Evolutionary conservation across 371 early-diverging fungal species (phyloP), one percentile per base, ranked within the genome.

Genomic region (Blastocladiella emersonii): DNA sequence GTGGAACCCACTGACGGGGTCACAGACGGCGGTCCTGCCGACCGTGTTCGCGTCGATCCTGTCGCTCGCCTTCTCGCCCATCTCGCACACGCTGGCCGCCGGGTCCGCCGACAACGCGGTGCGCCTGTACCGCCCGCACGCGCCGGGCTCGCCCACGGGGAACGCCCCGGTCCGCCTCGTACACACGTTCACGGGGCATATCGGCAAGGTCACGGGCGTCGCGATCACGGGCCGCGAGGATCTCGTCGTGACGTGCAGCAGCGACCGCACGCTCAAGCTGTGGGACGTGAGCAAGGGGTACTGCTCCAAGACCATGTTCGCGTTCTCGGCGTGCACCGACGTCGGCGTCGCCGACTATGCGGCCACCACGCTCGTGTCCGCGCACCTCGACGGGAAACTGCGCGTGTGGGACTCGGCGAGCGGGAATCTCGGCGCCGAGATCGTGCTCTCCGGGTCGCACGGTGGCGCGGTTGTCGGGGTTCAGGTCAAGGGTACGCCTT

Each of bases 201-300:
- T 17, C 17, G 59, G 59, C 15, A 59, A 59, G 36, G 59, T 59
- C 2, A 35, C 59, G 17, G 59, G 15, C 1, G 59, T 59, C 19
- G 43, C 37, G 3, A 25, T 59, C 37, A 19, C 37, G 59, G 41
- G 27, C 37, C 59, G 60, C 68, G 84, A 86, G 39, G 37, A 59
- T 37, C 72, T 82, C 41, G 67, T 95, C 34, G 91, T 85, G 13
- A 89, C 93, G 0, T 91, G 91, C 0, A 86, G 88, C 15, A 91
- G 90, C 1, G 97, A 96, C 68, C 82, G 84, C 61, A 85, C 86
- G 1, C 76, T 93, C 68, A 88, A 88, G 66, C 78, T 91, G 25
- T 96, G 93, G 93, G 97, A 96, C 73, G 63, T 90, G 34, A 25
- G 25, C 17, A 59, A 36, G 32, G 59, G 59, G 59, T 34, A 41